Conservation (phyloP, 2,329 filamentous ascomycete species). For the Fusarium sp. region DNA sequence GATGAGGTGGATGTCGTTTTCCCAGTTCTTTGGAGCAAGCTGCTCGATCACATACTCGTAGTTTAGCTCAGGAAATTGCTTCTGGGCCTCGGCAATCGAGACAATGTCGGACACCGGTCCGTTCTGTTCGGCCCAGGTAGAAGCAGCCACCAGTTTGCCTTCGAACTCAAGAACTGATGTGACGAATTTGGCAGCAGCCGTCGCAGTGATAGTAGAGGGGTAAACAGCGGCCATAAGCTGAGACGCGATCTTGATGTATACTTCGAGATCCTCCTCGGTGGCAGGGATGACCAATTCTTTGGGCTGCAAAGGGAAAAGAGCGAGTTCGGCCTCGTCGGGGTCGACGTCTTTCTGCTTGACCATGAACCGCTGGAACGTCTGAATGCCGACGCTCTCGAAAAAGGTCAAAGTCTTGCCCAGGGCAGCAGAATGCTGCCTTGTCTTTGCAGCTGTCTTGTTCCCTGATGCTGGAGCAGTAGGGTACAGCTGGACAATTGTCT, state of each 20-base stretch:
- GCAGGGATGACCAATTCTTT: not conserved
- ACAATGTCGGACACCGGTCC: no score
- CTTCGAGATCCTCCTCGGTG: not conserved
- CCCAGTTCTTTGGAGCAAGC: conserved; percentile 11
- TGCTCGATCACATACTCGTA: conserved; percentile 15
- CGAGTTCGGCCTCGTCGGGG: not conserved
- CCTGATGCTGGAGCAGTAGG: not conserved
- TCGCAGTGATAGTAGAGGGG: conserved; percentile 5
- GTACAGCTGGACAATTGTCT: conserved; percentile 30
- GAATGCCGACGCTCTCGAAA: conserved; percentile 20
- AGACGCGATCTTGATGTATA: conserved; percentile 13
- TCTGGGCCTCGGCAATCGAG: conserved; percentile 4
- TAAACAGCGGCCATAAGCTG: conserved; percentile 6
- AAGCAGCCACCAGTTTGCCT: not conserved
- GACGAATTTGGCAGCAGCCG: not conserved
- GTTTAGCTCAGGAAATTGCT: conserved; percentile 11
- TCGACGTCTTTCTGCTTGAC: not conserved
- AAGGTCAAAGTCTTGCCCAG: conserved; percentile 16
- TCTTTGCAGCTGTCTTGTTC: not conserved
- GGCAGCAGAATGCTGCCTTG: not conserved
- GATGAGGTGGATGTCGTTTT: conserved; percentile 54
- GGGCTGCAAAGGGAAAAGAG: not conserved
- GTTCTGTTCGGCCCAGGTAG: no score
- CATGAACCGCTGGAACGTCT: conserved; percentile 7
- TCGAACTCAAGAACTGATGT: not conserved